Evolutionary conservation across 164 flowering plant species (phyloP), one percentile per base, ranked within the genome.

Genomic region (Nymphaea thermarum): DNA sequence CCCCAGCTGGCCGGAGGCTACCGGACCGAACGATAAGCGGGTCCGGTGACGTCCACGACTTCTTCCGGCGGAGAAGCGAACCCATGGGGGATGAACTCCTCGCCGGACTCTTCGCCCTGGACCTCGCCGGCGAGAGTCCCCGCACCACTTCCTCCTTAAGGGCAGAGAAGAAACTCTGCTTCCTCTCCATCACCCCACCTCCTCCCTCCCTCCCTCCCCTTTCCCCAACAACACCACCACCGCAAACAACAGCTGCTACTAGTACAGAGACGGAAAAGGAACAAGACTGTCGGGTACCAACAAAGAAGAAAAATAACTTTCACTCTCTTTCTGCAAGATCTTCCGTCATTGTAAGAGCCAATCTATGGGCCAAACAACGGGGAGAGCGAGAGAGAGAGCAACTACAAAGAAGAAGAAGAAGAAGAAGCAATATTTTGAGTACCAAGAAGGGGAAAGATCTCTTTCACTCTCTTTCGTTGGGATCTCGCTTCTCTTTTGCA

Each of bases 91-190:
- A 84, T 15, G 66, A 75, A 66, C 86, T 84, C 62, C 77, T 79
- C 4, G 80, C 59, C 63, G n/a, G 42, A 14, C 60, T 44, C 62
- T 45, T 44, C 11, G 45, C 25, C 25, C 88, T 72, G 1, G 90
- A 80, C 78, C 87, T 81, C 15, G 75, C 84, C 65, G 97, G 97
- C 25, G 97, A 91, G 10, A 91, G 65, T 1, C 95, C 97, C 10
- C 97, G 70, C 15, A 83, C 87, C 17, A 91, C 87, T 65, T 90
- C 97, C 42, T 80, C 86, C 63, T 83, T 87, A 10, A 90, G 67
- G 0, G 94, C 80, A 6, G 93, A 82, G 80, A 89, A 89, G 68
- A 89, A 89, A 10, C 93, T 87, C 60, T 87, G 93, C 68, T 87
- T 86, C 65, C 76, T 87, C 85, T 89, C 97, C 97, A 88, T 90